Conservation (phyloP, 2,329 filamentous ascomycete species). For the Trichoderma sp. region DNA sequence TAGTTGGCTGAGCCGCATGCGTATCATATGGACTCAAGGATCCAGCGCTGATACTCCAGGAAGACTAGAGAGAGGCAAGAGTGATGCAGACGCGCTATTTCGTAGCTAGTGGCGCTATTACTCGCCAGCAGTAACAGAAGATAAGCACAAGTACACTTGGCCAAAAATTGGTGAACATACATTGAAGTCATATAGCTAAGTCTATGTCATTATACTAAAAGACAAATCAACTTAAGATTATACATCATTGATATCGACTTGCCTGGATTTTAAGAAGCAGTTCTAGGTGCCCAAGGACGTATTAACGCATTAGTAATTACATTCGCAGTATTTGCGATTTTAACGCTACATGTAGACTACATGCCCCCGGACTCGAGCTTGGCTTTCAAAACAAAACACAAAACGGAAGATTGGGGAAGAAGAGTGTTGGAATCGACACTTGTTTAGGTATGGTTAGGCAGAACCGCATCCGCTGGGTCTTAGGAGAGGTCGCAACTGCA, state of each 20-base stretch:
- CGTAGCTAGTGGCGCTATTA: not conserved
- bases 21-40: not conserved
- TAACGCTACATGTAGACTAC: too few relatives aligned
- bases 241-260: too few relatives aligned
- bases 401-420: not conserved
- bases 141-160: too few relatives aligned
- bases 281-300: too few relatives aligned
- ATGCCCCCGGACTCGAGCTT: not conserved
- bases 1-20: not conserved
- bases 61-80: constrained; percentile 2
- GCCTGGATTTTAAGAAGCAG: too few relatives aligned
- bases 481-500: not conserved
- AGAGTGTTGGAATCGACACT: not conserved
- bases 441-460: not conserved
- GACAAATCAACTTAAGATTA: too few relatives aligned
- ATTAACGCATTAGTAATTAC: too few relatives aligned
- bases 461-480: not conserved
- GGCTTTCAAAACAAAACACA: not conserved
- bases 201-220: too few relatives aligned
- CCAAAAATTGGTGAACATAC: too few relatives aligned
- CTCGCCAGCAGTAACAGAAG: not conserved
- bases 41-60: not conserved
- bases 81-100: constrained; percentile 14
- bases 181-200: too few relatives aligned
- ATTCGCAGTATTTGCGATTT: too few relatives aligned